Evolutionary conservation across 441 rosid species (phyloP), one percentile per base, ranked within the genome.

Genomic region (Erodium chrysanthum): DNA sequence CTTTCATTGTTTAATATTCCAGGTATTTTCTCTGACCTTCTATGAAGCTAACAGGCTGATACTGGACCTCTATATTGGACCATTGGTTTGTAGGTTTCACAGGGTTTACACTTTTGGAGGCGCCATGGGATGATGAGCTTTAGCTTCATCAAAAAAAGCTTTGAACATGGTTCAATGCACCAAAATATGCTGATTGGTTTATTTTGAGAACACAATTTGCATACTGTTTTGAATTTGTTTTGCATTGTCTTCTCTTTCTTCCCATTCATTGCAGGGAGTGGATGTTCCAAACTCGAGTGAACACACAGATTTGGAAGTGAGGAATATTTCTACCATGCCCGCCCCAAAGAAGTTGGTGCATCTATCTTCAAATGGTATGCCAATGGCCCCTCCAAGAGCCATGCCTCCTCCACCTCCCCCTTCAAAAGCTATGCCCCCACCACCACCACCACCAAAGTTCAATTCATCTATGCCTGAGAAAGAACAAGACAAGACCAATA

Each of bases 21-120:
- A 91, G 97, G 97, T 93, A 93, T 82, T 86, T 89, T 89, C 84
- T 87, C 89, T 93, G 94, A 93, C 86, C 91, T 84, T 84, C 96
- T 92, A 85, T 77, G 97, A 85, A 86, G 96, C 86, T 88, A 90
- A 87, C 85, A 82, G 88, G 90, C 92, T 82, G 90, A 88, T 83
- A 80, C 87, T 79, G 86, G 86, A 84, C 92, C 88, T 83, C 82
- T 80, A 75, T 88, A 80, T 86, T 83, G 90, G 92, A 88, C 89
- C 86, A 79, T 81, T 90, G 92, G 95, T 83, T 88, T 93, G 84
- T 78, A 89, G 89, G 86, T 88, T 92, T 86, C 81, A 85, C 93
- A 89, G 98, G 96, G 84, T 82, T 79, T 77, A 74, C 74, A 69
- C 71, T 78, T 75, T 69, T 76, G 79, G 75, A 77, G 77, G 82